Conservation (phyloP, 371 early-diverging fungal genomes). For the Rhizopus sp. region DNA sequence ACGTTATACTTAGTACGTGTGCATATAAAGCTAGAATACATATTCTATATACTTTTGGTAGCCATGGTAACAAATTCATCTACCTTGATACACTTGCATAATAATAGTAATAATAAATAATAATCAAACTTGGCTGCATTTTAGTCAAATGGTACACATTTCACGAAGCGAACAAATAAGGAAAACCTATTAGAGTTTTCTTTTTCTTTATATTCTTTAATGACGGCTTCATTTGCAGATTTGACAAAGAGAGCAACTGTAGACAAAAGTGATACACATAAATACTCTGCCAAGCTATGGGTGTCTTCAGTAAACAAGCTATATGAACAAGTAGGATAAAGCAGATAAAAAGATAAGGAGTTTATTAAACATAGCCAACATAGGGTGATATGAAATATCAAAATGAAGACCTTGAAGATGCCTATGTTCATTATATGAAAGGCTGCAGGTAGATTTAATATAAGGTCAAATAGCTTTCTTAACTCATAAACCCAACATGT, state of each 20-base stretch:
- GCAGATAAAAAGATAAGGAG: neutral
- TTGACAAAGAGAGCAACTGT: constrained; percentile 22
- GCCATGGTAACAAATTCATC: no score
- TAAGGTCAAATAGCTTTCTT: neutral
- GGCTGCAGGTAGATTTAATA: constrained; percentile 25
- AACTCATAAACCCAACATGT: constrained; percentile 9
- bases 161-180: no score
- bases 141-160: no score
- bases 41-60: no score
- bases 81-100: no score
- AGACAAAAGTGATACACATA: constrained; percentile 12
- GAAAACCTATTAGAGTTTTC: neutral
- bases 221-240: constrained; percentile 9
- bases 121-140: no score
- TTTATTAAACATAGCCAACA: neutral
- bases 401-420: constrained; percentile 7
- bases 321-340: constrained; percentile 25
- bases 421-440: constrained; percentile 28
- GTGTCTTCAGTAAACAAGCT: constrained; percentile 17
- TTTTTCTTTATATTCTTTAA: neutral
- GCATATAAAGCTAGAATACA: no score
- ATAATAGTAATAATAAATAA: no score
- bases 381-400: constrained; percentile 22
- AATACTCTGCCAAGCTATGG: constrained; percentile 18
- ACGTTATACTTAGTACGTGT: no score